Conservation (phyloP, 2,329 filamentous ascomycete species). For the Pseudocercospora fuligena region DNA sequence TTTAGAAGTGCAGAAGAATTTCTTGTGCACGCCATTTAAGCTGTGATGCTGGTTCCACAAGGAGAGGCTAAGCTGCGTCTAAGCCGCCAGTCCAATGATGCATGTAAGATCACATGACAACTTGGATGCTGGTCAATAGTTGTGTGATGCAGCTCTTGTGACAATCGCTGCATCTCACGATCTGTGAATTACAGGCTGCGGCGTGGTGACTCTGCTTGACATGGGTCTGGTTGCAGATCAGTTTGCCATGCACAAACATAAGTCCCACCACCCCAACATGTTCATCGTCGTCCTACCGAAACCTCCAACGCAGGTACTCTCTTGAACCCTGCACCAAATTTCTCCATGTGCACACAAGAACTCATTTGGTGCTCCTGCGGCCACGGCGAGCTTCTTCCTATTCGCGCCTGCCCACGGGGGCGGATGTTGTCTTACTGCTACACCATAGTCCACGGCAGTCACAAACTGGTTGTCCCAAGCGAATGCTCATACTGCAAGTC, state of each 20-base stretch:
- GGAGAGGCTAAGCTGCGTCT: too few relatives aligned
- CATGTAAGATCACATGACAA: too few relatives aligned
- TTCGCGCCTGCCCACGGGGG: conserved; percentile 32
- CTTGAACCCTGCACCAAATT: not conserved
- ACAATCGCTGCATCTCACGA: not conserved
- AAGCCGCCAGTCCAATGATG: too few relatives aligned
- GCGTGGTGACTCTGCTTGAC: not conserved
- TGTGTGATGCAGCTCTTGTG: not conserved
- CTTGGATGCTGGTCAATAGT: not conserved
- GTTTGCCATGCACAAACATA: not conserved
- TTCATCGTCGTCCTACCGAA: conserved; percentile 3
- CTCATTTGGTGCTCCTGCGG: conserved; percentile 42
- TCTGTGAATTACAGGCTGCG: not conserved
- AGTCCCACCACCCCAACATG: not conserved
- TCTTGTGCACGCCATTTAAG: not conserved
- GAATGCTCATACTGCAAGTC: conserved; percentile 38
- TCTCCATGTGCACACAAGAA: conserved; percentile 40
- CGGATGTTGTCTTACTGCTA: conserved; percentile 31
- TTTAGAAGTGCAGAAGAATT: not conserved
- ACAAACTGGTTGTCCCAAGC: conserved; percentile 29
- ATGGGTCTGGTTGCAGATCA: not conserved
- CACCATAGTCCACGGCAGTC: conserved; percentile 37
- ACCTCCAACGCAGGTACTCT: not conserved
- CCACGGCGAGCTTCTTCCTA: conserved; percentile 41
- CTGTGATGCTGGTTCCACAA: not conserved